phyloP scores from a whole-genome alignment of 2,329 filamentous ascomycete species.

The Chaetomium olivaceum region DNA sequence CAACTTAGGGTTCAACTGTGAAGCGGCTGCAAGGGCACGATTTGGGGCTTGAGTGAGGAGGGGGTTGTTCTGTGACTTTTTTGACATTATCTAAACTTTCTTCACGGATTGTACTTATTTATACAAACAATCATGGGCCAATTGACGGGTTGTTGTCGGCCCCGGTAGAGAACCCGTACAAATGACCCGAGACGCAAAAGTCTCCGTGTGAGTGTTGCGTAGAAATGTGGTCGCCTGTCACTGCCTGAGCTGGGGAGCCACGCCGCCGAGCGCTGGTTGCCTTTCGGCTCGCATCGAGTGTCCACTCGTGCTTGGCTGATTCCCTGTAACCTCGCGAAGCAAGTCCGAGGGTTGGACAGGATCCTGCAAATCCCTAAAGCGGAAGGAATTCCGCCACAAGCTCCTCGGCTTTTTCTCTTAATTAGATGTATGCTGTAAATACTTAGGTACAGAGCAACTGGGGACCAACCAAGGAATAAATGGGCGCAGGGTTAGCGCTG shows the following conservation, averaged over 20 bases:
- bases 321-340: too few species aligned
- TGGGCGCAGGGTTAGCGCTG: too few species aligned
- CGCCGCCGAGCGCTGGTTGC: neutral
- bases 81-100: neutral
- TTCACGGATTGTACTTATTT: neutral
- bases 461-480: too few species aligned
- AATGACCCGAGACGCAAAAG: neutral
- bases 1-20: neutral
- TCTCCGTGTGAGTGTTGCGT: neutral
- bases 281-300: neutral
- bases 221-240: neutral
- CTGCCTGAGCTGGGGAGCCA: too few species aligned
- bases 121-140: neutral
- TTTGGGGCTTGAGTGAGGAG: neutral
- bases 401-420: too few species aligned
- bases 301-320: too few species aligned
- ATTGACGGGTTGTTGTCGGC: neutral
- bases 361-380: too few species aligned
- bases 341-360: too few species aligned
- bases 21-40: neutral
- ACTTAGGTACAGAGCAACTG: too few species aligned
- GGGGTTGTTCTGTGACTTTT: neutral
- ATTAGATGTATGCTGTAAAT: too few species aligned
- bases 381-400: too few species aligned
- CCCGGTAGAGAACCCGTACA: too few species aligned